Evolutionary conservation across 1,284 basidiomycete genomes (phyloP), one percentile per base, ranked within the genome.

Genomic region (Trichosporon ovoides): DNA sequence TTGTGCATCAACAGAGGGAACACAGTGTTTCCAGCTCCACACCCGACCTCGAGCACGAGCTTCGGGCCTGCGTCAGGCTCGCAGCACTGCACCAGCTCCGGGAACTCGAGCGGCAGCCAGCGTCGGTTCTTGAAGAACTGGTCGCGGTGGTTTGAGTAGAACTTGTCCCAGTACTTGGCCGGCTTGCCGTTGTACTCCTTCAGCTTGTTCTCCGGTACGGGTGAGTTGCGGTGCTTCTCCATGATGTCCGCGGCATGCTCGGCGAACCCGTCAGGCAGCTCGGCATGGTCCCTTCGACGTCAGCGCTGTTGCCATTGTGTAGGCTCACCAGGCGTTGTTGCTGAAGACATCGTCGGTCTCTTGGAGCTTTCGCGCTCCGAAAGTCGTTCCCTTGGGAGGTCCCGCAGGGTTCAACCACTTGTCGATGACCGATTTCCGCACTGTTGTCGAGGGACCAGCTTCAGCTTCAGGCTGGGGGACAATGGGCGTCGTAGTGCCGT

Each of bases 41-140:
- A 94, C 46, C 91, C 91, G 35, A 94, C 82, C 76, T 94, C 91
- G 53, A 86, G 85, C 33, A 95, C 83, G 0, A 81, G 83, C 58
- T 84, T 81, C 0, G 83, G 82, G 16, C 92, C 91, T 60, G 89
- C 89, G 67, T 88, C 83, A 3, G 83, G 77, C 66, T 86, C 81
- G 12, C 87, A 83, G 11, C 87, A 86, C 19, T 81, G 81, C 20
- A 88, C 80, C 18, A 96, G 81, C 69, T 94, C 90, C 0, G 88
- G 89, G 69, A 96, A 97, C 75, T 97, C 93, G 37, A 90, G 85
- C 65, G 88, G 85, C n/a, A 96, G 80, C 92, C 93, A 97, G 80
- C 91, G 88, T 54, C 93, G 82, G 77, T 96, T 86, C 51, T 88
- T 87, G 81, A 97, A 97, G 78, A 97, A 97, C 70, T 69, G 70